phyloP scores from a whole-genome alignment of 345 rosid genomes.

The Barbarea vulgaris region DNA sequence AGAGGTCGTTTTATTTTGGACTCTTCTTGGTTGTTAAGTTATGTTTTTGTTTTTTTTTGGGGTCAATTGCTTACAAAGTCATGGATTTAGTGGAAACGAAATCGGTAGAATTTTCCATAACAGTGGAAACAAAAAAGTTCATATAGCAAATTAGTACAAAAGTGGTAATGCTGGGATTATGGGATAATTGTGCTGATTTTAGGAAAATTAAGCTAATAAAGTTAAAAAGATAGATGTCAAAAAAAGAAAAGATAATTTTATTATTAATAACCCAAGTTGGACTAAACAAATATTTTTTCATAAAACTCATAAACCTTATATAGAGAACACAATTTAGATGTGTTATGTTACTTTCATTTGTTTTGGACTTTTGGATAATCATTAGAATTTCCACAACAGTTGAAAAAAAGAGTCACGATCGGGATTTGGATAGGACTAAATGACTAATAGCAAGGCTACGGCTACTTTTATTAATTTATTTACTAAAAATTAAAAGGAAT shows the following conservation, averaged over 20 bases:
- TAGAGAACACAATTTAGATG: not conserved
- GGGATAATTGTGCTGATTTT: not conserved
- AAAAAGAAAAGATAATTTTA: not conserved
- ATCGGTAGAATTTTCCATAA: not conserved
- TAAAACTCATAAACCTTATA: not conserved
- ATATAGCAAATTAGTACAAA: not conserved
- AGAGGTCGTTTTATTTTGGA: conserved; percentile 9
- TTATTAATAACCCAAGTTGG: not conserved
- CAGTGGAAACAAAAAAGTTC: not conserved
- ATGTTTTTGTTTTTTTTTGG: not conserved
- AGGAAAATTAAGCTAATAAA: not conserved
- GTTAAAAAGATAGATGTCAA: too few relatives aligned
- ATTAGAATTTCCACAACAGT: not conserved
- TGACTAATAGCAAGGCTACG: not conserved
- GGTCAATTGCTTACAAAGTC: not conserved
- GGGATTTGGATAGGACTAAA: not conserved
- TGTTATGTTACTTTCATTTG: not conserved
- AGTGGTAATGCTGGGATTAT: not conserved
- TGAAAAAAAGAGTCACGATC: not conserved
- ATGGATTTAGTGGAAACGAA: not conserved
- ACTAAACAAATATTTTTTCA: not conserved
- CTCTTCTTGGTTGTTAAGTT: not conserved
- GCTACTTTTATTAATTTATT: not conserved
- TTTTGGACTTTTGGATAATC: not conserved
- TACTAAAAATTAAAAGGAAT: not conserved